Evolutionary conservation across 2,329 filamentous ascomycete genomes (phyloP).

Genomic region (Ceratocystis papillata): DNA sequence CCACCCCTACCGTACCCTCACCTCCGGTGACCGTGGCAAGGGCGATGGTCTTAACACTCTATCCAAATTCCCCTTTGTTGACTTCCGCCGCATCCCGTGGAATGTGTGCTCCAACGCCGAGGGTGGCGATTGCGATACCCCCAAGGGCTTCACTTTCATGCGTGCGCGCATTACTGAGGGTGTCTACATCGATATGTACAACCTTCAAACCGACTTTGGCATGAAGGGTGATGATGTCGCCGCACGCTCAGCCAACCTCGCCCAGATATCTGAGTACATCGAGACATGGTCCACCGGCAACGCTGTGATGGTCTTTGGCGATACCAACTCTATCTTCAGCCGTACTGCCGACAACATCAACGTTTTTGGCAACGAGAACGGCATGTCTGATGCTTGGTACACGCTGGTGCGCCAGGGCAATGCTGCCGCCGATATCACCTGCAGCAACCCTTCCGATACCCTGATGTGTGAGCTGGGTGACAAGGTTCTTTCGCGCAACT

Average conservation of each 20-base stretch:
- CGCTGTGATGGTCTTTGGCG: conserved; percentile 52
- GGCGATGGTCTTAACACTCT: conserved; percentile 56
- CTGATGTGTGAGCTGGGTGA: conserved; percentile 55
- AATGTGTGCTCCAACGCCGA: conserved; percentile 45
- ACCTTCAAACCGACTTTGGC: conserved; percentile 56
- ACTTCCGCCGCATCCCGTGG: conserved; percentile 50
- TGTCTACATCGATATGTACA: conserved; percentile 53
- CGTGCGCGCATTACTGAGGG: conserved; percentile 38
- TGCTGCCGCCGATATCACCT: conserved; percentile 39
- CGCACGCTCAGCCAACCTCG: conserved; percentile 49
- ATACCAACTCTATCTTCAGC: conserved; percentile 56
- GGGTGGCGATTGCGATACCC: conserved; percentile 51
- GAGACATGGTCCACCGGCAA: conserved; percentile 46
- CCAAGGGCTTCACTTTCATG: conserved; percentile 61
- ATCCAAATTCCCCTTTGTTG: conserved; percentile 46
- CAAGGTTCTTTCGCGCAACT: conserved; percentile 52
- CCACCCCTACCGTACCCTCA: conserved; percentile 51
- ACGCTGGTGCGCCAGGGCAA: conserved; percentile 41
- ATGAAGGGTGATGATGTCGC: conserved; percentile 41
- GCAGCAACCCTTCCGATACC: conserved; percentile 45
- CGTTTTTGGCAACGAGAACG: conserved; percentile 41
- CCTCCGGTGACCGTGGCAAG: conserved; percentile 52
- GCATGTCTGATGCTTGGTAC: conserved; percentile 50
- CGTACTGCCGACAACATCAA: conserved; percentile 44
- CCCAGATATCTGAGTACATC: conserved; percentile 50